Evolutionary conservation across 805 yeast genomes (phyloP), one percentile per base, ranked within the genome.

Genomic region (Candida pseudofarinosa): DNA sequence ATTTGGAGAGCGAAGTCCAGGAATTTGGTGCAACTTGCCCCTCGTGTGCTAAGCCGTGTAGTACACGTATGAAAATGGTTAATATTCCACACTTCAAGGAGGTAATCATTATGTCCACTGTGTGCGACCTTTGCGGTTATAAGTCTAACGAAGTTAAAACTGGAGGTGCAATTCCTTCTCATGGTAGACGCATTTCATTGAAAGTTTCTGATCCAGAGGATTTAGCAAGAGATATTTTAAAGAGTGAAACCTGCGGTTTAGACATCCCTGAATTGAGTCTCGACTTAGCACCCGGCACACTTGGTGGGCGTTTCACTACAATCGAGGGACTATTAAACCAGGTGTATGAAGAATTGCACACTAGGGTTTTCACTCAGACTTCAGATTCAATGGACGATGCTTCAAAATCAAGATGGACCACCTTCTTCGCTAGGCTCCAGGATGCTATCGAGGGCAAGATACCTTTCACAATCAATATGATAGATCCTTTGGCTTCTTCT

Each of bases 1-100:
- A 90, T 59, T 78, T 84, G 55, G 76, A 77, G 42, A 88, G 86
- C 53, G 99, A 93, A 64, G 96, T 93, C 17, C 98, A 93, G 65
- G 83, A 91, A 6, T 93, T 93, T 71, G 74, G 76, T 35, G 96
- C 97, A 3, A 79, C 96, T 7, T 93, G 99, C 65, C 91, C 98
- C 6, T 78, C 93, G 15, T 93, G 99, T 65, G 78, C 74, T 52
- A 77, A 77, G 44, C 80, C 82, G 10, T 86, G 96, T 63, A 87
- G 81, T 43, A 93, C 99, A 2, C 95, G 90, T 60, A 93, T 93
- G 99, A 93, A 93, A 70, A 79, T 89, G 32, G 96, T 93, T 17
- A 83, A 88, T 62, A 93, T 93, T 52, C 99, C 99, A 16, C 98
- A 93, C 67, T 93, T 93, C 77, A 90, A 91, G 68, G 98, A 93